Conservation (phyloP, 176 grass and related monocot species). For the Leersia perrieri region DNA sequence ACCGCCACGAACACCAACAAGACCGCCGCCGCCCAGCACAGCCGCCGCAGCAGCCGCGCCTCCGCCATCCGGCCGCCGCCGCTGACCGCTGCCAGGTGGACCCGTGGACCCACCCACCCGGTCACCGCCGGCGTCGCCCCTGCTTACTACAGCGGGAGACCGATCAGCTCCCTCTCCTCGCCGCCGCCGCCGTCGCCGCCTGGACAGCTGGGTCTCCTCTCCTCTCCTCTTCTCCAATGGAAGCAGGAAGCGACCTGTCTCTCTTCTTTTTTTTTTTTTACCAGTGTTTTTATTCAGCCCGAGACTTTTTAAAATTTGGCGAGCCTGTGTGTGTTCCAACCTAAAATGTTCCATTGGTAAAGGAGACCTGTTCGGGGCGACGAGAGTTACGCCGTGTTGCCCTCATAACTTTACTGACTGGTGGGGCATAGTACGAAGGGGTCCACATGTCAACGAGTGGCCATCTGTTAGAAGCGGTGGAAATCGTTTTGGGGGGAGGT, state of each 20-base stretch:
- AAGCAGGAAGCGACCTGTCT: neutral
- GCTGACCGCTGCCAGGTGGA: neutral
- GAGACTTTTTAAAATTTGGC: constrained; percentile 25
- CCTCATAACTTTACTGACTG: neutral
- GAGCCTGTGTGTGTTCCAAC: constrained; percentile 16
- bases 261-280: neutral
- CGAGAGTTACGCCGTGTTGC: neutral
- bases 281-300: constrained; percentile 1
- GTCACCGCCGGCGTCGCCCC: neutral
- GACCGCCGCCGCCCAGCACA: constrained; percentile 10
- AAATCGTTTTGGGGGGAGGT: neutral
- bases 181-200: neutral
- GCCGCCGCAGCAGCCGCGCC: neutral
- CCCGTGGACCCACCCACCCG: neutral
- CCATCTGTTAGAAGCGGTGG: rapidly evolving
- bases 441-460: neutral
- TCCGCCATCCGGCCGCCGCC: neutral
- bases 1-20: constrained; percentile 10
- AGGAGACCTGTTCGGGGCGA: neutral
- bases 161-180: neutral
- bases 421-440: rapidly evolving
- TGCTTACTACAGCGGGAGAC: neutral
- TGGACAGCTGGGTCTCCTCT: neutral
- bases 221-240: neutral
- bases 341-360: constrained; percentile 37